These are phyloP conservation scores for Russula dissimulans DNA, from an alignment of 768 basidiomycete species.

Conservation along the genomic window DNA sequence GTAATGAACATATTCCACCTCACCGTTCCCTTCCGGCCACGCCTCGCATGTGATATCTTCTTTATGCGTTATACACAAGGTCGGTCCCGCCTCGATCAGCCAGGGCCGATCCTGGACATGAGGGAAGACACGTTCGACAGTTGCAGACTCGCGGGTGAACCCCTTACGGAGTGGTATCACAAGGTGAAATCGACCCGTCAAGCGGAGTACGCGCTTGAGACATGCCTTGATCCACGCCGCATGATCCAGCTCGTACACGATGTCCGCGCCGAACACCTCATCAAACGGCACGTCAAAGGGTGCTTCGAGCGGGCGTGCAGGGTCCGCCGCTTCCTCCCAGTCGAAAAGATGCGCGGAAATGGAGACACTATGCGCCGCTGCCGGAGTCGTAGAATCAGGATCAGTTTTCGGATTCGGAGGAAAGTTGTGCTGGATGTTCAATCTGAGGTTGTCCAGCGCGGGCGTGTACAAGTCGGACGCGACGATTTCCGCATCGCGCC, in stretches of 20 bases:
- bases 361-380: background rate
- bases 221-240: slow-evolving; percentile 39
- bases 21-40: slow-evolving; percentile 29
- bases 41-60: slow-evolving; percentile 50
- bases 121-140: slow-evolving; percentile 49
- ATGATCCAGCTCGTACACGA: slow-evolving; percentile 44
- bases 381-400: background rate
- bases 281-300: slow-evolving; percentile 35
- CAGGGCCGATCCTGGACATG: slow-evolving; percentile 9
- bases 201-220: slow-evolving; percentile 31
- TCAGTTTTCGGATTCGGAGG: background rate
- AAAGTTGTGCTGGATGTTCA: slow-evolving; percentile 36
- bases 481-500: slow-evolving; percentile 24
- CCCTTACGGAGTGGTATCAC: slow-evolving; percentile 68
- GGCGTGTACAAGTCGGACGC: slow-evolving; percentile 43
- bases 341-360: slow-evolving; percentile 29
- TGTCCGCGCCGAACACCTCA: slow-evolving; percentile 43
- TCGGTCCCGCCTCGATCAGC: background rate
- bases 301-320: background rate
- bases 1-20: slow-evolving; percentile 65
- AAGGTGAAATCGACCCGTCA: slow-evolving; percentile 50
- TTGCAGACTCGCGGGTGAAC: slow-evolving; percentile 47
- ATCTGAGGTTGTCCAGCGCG: slow-evolving; percentile 38
- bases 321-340: slow-evolving; percentile 29
- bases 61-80: slow-evolving; percentile 43